phyloP scores from a whole-genome alignment of 2,329 filamentous ascomycete species.

The Bipolaris victoriae region DNA sequence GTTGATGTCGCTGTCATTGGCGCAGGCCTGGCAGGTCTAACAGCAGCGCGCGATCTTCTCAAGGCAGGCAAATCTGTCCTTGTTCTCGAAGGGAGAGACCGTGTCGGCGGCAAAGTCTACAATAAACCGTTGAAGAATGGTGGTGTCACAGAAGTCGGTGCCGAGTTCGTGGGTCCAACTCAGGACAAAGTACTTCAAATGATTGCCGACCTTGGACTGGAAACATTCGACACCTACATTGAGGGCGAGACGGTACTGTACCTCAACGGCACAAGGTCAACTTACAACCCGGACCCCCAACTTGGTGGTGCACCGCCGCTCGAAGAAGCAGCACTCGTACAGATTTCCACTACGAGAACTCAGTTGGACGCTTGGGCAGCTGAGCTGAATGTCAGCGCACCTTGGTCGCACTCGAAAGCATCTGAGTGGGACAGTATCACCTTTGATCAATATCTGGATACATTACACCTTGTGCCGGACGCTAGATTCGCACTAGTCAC shows the following conservation, averaged over 20 bases:
- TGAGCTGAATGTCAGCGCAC: conserved; percentile 22
- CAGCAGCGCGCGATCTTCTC: conserved; percentile 44
- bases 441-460: conserved; percentile 17
- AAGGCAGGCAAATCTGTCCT: conserved; percentile 49
- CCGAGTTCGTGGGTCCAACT: conserved; percentile 33
- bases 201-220: conserved; percentile 27
- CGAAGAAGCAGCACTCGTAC: conserved; percentile 12
- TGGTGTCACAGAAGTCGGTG: conserved; percentile 29
- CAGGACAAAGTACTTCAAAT: conserved; percentile 26
- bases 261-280: conserved; percentile 16
- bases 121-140: conserved; percentile 28
- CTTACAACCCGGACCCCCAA: conserved; percentile 17
- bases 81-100: conserved; percentile 58
- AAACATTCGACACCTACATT: conserved; percentile 25
- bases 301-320: conserved; percentile 25
- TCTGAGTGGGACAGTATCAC: conserved; percentile 24
- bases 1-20: conserved; percentile 51
- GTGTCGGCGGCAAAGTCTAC: conserved; percentile 61
- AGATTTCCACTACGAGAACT: conserved; percentile 17
- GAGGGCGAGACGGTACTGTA: conserved; percentile 24
- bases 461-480: conserved; percentile 11
- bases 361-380: conserved; percentile 27
- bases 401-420: conserved; percentile 23
- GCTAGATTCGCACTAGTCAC: conserved; percentile 18
- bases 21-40: conserved; percentile 49